A percentile compares a stretch with the other conserved stretches of the same genome.
phyloP scores from a whole-genome alignment of 305 asterid species.

The Stenogyne calaminthoides region DNA sequence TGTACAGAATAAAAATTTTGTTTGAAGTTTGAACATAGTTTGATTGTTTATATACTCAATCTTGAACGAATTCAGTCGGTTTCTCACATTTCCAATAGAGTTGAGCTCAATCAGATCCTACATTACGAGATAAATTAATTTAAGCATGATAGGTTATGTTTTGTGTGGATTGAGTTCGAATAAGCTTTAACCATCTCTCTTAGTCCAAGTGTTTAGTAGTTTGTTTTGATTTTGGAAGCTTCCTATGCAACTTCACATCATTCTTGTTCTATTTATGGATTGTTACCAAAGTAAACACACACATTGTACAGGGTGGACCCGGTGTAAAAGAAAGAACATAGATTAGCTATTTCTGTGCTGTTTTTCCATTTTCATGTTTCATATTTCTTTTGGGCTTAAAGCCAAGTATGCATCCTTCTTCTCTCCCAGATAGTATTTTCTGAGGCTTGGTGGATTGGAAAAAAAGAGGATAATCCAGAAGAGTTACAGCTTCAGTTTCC shows the following conservation, averaged over 20 bases:
- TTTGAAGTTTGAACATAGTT: neutral
- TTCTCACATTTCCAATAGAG: neutral
- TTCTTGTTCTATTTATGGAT: neutral
- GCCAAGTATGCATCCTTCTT: slow-evolving; percentile 22
- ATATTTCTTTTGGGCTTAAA: slow-evolving; percentile 22
- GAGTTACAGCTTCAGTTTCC: slow-evolving; percentile 75
- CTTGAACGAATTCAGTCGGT: neutral
- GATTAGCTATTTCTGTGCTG: neutral
- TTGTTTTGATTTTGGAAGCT: neutral
- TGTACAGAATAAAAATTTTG: neutral
- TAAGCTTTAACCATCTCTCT: too few species aligned
- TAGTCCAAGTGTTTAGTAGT: too few species aligned
- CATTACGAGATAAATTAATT: neutral
- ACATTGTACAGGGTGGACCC: slow-evolving; percentile 6
- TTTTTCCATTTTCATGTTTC: neutral
- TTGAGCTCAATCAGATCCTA: neutral
- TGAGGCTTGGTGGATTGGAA: slow-evolving; percentile 97
- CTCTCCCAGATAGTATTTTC: slow-evolving; percentile 74
- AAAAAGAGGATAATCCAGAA: slow-evolving; percentile 82
- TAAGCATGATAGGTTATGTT: neutral
- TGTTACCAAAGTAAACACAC: slow-evolving; percentile 8
- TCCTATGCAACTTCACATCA: neutral
- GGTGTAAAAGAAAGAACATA: slow-evolving; percentile 15
- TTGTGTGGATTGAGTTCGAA: too few species aligned
- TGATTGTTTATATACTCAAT: neutral